Evolutionary conservation across 1,284 basidiomycete genomes (phyloP).

Genomic region (Cystobasidiaceae sp.): DNA sequence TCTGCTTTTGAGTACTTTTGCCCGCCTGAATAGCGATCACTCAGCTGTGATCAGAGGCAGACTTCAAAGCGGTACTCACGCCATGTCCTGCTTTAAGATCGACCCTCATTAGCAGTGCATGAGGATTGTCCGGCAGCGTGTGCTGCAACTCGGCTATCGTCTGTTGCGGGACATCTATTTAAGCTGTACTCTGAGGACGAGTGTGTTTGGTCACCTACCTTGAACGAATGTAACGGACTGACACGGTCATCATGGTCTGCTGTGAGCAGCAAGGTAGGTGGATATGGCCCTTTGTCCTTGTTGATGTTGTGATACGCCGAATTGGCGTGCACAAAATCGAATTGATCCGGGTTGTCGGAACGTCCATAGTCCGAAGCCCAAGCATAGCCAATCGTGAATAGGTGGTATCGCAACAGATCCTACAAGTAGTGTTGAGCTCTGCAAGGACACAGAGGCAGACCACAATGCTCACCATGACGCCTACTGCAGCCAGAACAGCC

Average conservation of each 20-base stretch:
- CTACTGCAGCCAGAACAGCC: constrained; percentile 71
- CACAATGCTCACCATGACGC: constrained; percentile 74
- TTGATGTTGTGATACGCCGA: constrained; percentile 49
- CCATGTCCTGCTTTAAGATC: constrained; percentile 76
- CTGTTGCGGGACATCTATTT: constrained; percentile 41
- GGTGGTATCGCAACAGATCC: constrained; percentile 55
- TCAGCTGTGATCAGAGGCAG: not conserved
- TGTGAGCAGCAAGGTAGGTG: constrained; percentile 64
- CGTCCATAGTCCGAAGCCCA: constrained; percentile 81
- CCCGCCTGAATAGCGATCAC: not conserved
- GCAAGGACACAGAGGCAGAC: too few relatives aligned
- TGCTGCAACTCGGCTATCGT: constrained; percentile 65
- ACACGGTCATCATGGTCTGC: constrained; percentile 74
- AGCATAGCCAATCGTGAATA: constrained; percentile 67
- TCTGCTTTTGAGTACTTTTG: constrained; percentile 68
- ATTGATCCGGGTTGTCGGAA: constrained; percentile 65
- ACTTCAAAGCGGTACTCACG: constrained; percentile 51
- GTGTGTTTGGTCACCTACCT: constrained; percentile 43
- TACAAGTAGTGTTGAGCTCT: constrained; percentile 6
- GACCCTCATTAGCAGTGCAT: constrained; percentile 67
- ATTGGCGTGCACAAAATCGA: constrained; percentile 64
- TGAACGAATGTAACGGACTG: constrained; percentile 75
- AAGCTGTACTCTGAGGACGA: not conserved
- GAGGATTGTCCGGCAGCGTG: constrained; percentile 53
- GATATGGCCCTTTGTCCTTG: constrained; percentile 69